Base-by-base conservation (phyloP, 495 filamentous ascomycete genomes). In the Podospora tetraspora region DNA sequence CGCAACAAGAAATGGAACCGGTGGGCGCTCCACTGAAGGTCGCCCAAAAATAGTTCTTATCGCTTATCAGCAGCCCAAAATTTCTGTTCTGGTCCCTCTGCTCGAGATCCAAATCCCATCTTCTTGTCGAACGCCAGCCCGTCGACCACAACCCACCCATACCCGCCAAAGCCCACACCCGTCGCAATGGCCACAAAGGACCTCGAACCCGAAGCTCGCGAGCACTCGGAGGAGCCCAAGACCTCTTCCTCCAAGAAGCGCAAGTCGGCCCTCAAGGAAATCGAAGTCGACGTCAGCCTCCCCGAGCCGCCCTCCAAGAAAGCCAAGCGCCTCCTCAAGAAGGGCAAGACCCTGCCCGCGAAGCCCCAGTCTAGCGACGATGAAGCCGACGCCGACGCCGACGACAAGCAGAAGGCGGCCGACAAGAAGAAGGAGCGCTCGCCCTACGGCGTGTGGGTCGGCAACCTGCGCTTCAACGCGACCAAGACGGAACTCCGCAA, bases 231-330 rank as follows among this genome's bases (percentile, higher is more conserved):
- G 37, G 22, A 37, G 32, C 37, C 27, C n/a, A 43, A 52, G 5
- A 19, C 57, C 30, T n/a, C n/a, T 0, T 62, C 67, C 7, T 79
- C 83, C 66, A 81, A 82, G 56, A 93, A 92, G 78, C 93, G 94
- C 81, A 91, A 92, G 73, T 88, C 91, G 71, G 80, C 86, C 32
- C 77, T 84, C 63, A 82, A 85, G 57, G 92, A 97, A 73, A 87
- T 99, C 73, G 91, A 96, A 79, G 91, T 99, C 70, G 92, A 99
- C 78, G 79, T 98, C 68, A 84, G 80, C 68, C 88, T 90, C 59
- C 94, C 95, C 6, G 93, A 97, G 75, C 95, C 95, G 13, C 91
- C 91, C 6, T 98, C 96, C 57, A 98, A 97, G 78, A 97, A 95
- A 79, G 90, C 89, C 66, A 82, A 90, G 68, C 91, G 93, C 65